Evolutionary conservation across 2,329 filamentous ascomycete species (phyloP).

Genomic region (Gnomoniopsis sp.): DNA sequence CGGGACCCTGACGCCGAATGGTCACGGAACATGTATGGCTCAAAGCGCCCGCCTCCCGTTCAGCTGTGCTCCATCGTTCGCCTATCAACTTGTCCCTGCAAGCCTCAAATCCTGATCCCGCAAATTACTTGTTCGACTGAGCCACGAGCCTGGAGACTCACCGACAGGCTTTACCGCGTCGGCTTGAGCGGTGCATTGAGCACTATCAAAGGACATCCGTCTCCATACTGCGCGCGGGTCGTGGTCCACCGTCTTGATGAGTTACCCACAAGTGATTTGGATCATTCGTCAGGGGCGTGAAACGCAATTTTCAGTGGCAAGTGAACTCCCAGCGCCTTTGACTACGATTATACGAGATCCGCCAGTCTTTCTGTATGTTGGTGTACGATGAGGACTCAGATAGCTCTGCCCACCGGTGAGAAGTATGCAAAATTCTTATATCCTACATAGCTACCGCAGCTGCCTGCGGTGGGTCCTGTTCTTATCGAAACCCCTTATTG

Average conservation of each 20-base stretch:
- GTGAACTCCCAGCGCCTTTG: neutral
- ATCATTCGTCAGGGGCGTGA: neutral
- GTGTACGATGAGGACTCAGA: neutral
- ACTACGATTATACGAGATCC: neutral
- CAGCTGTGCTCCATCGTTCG: too few relatives aligned
- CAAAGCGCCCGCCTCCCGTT: neutral
- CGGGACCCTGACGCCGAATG: neutral
- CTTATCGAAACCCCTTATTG: neutral
- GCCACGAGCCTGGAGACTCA: neutral
- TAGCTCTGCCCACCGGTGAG: neutral
- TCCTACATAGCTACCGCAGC: neutral
- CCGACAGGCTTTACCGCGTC: neutral
- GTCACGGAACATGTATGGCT: neutral
- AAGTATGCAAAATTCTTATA: neutral
- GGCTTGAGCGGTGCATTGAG: neutral
- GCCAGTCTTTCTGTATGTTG: neutral
- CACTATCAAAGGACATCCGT: neutral
- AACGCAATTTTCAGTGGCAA: neutral
- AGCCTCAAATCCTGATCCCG: neutral
- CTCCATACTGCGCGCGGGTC: neutral
- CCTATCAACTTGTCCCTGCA: neutral
- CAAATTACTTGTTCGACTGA: neutral
- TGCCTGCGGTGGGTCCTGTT: neutral
- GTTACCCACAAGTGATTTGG: neutral
- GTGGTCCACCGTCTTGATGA: neutral